phyloP scores from a whole-genome alignment of 2,329 filamentous ascomycete genomes.

The Neoscytalidium dimidiatum region DNA sequence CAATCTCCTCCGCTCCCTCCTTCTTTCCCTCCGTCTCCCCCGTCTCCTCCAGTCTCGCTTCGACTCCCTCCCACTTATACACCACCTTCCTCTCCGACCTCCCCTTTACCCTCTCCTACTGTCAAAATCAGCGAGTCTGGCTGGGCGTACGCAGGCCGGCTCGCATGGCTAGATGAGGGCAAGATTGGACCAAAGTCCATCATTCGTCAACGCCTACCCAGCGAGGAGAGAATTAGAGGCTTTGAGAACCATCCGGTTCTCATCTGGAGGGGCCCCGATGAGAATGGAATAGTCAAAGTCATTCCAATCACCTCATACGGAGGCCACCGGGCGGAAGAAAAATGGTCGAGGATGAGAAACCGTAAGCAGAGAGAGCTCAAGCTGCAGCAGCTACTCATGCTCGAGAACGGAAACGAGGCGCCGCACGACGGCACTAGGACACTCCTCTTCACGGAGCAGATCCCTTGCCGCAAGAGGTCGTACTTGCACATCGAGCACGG shows the following conservation, averaged over 20 bases:
- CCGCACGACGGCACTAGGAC: neutral
- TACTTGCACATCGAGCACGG: neutral
- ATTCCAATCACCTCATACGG: slow-evolving; percentile 9
- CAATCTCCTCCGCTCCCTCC: neutral
- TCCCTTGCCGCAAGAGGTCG: neutral
- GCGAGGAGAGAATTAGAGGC: neutral
- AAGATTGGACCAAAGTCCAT: neutral
- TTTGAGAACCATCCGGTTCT: slow-evolving; percentile 9
- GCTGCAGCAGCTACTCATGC: neutral
- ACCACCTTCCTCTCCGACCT: neutral
- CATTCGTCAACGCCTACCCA: neutral
- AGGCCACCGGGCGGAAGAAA: neutral
- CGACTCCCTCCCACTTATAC: neutral
- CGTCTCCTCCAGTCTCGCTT: neutral
- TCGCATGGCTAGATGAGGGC: neutral
- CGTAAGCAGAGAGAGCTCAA: neutral
- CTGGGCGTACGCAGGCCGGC: neutral
- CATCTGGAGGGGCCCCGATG: neutral
- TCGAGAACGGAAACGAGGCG: neutral
- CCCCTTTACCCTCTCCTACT: neutral
- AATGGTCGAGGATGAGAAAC: neutral
- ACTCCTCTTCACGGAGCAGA: neutral
- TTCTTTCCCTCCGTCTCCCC: neutral
- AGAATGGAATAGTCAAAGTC: neutral
- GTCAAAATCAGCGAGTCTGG: neutral